Percentiles rank a stretch among this genome's conserved stretches.
Evolutionary conservation across 2,329 filamentous ascomycete genomes (phyloP).

Genomic region (Metarhizium robertsii): DNA sequence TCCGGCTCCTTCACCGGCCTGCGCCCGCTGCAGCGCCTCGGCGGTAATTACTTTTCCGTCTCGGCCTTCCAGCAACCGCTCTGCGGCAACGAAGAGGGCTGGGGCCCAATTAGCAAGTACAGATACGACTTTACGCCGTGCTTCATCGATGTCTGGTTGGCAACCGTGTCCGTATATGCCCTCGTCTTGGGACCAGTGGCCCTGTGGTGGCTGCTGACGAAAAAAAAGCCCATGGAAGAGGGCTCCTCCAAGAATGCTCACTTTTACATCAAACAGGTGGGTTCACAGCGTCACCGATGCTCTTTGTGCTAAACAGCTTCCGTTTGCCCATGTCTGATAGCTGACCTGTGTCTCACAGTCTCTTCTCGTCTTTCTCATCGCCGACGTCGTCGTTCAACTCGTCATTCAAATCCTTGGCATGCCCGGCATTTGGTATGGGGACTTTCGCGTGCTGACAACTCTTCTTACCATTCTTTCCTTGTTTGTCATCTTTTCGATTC

Average conservation of each 20-base stretch:
- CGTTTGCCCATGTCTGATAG: not conserved
- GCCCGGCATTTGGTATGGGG: slow-evolving; percentile 60
- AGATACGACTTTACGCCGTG: slow-evolving; percentile 95
- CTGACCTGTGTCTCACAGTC: slow-evolving; percentile 4
- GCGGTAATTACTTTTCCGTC: slow-evolving; percentile 50
- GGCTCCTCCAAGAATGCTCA: slow-evolving; percentile 75
- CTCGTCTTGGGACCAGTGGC: slow-evolving; percentile 68
- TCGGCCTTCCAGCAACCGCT: slow-evolving; percentile 54
- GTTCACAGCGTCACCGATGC: not conserved
- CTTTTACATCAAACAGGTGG: slow-evolving; percentile 85
- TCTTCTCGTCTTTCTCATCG: slow-evolving; percentile 59
- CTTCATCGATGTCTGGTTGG: slow-evolving; percentile 88
- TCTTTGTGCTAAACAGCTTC: not conserved
- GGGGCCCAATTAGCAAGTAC: slow-evolving; percentile 82
- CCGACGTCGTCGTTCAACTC: slow-evolving; percentile 62
- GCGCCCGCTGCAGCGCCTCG: slow-evolving; percentile 39
- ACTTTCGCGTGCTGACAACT: slow-evolving; percentile 82
- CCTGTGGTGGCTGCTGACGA: slow-evolving; percentile 68
- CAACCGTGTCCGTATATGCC: slow-evolving; percentile 68
- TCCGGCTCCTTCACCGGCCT: slow-evolving; percentile 55
- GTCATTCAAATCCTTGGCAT: slow-evolving; percentile 66
- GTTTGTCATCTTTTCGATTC: slow-evolving; percentile 64
- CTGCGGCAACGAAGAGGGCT: slow-evolving; percentile 85
- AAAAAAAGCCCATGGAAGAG: slow-evolving; percentile 41
- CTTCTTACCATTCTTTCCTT: slow-evolving; percentile 63